A percentile compares a stretch with the other conserved stretches of the same genome.
These are phyloP conservation scores for Digitaria exilis DNA, from an alignment of 202 grass and related monocot genomes.

Conservation along the genomic window DNA sequence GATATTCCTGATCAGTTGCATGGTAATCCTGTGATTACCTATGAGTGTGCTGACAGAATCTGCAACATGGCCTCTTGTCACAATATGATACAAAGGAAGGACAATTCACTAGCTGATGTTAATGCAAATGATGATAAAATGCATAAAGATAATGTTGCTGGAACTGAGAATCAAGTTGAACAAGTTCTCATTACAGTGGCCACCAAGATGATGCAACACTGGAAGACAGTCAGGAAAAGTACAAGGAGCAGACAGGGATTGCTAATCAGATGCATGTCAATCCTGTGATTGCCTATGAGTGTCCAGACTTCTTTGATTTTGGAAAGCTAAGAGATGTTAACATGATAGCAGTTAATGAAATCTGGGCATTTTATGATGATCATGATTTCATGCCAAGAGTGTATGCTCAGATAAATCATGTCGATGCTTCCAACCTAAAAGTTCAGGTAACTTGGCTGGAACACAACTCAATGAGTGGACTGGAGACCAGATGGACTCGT, in stretches of 20 bases:
- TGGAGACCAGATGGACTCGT: constrained; percentile 51
- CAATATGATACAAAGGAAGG: constrained; percentile 26
- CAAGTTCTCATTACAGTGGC: background rate
- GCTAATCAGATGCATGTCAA: background rate
- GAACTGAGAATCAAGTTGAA: constrained; percentile 10
- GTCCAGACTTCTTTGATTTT: constrained; percentile 70
- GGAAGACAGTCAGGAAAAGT: background rate
- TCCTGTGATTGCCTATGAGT: constrained; percentile 22
- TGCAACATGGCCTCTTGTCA: background rate
- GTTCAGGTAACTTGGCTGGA: constrained; percentile 74
- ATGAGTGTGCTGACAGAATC: background rate
- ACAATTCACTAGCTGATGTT: constrained; percentile 13
- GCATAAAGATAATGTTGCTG: constrained; percentile 26
- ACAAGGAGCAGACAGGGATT: constrained; percentile 17
- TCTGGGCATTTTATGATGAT: constrained; percentile 83
- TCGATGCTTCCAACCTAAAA: constrained; percentile 47
- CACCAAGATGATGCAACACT: constrained; percentile 3
- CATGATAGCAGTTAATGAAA: constrained; percentile 56
- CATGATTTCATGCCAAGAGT: constrained; percentile 80
- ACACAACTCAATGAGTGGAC: constrained; percentile 37
- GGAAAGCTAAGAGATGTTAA: constrained; percentile 46
- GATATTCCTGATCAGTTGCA: constrained; percentile 23
- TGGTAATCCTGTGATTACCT: background rate
- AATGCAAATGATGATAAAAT: background rate
- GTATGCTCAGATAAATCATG: constrained; percentile 68